These are phyloP conservation scores for Pseudogymnoascus sp. DNA, from an alignment of 2,329 filamentous ascomycete species.

Conservation along the genomic window DNA sequence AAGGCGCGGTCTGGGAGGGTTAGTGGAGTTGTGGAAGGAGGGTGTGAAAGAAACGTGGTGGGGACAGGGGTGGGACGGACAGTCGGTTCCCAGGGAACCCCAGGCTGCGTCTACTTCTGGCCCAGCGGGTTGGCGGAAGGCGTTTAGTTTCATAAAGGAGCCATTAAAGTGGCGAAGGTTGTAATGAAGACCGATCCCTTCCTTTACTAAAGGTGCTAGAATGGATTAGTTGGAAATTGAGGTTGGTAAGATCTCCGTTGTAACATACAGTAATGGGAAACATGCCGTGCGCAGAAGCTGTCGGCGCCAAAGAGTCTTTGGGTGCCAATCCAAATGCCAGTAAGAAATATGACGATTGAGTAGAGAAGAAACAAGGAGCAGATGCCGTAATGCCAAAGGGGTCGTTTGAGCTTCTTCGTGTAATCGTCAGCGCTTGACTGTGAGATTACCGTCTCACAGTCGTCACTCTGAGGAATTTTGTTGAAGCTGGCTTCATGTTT, in stretches of 20 bases:
- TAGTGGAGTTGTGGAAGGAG: slow-evolving; percentile 5
- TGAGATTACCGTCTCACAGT: background rate
- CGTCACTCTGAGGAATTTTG: background rate
- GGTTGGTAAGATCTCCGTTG: background rate
- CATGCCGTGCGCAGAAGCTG: background rate
- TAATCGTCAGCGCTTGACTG: background rate
- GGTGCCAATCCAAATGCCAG: background rate
- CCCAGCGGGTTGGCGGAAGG: slow-evolving; percentile 38
- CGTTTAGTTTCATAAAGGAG: slow-evolving; percentile 41
- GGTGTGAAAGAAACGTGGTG: background rate
- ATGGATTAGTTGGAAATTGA: background rate
- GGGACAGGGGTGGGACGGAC: slow-evolving; percentile 28
- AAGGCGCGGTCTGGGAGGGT: slow-evolving; percentile 30
- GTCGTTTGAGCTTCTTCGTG: background rate
- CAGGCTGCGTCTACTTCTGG: slow-evolving; percentile 46
- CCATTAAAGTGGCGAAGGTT: slow-evolving; percentile 32
- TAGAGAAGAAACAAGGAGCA: background rate
- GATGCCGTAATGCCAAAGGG: background rate
- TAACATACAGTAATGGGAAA: background rate
- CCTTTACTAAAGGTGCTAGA: background rate
- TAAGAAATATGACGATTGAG: background rate
- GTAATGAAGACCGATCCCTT: background rate
- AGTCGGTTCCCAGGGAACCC: slow-evolving; percentile 40
- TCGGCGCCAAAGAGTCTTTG: background rate
- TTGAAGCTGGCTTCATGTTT: background rate